Evolutionary conservation across 106 monocot genomes (phyloP), one percentile per base, ranked within the genome.

Genomic region (Acorus calamus): DNA sequence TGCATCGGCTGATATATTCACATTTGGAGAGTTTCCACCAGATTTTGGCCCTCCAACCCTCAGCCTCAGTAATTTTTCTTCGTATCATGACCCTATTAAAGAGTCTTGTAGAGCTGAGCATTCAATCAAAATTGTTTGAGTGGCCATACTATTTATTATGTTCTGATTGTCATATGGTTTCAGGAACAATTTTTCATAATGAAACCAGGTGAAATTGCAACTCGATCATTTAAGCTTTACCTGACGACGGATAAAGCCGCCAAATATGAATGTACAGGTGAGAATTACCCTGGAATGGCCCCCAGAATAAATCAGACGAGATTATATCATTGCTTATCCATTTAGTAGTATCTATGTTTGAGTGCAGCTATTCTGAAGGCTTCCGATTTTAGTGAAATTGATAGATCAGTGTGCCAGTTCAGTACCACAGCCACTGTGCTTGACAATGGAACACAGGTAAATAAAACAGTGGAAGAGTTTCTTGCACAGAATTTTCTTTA

Each of bases 401-500:
- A 96, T 76, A 76, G 85, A 50, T 84, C 87, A 28, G 90, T 82
- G 56, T 96, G 90, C 68, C 87, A 85, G 52, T 96, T 96, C 57
- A 80, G 78, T 47, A 96, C 90, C 63, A 87, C 82, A 10, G 71
- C 89, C 65, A 96, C 94, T 63, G 51, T 91, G 66, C 76, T 96
- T 69, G 86, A 91, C 62, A 96, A 96, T 82, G 94, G 94, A 76
- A 69, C 94, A 50, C 94, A 96, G 94, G 90, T 90, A 63, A 14
- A 46, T 47, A 6, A 62, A 14, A 28, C 28, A 28, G 28, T 28
- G 28, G 28, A 0, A 47, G n/a, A 51, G 11, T 53, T 41, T 3
- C 8, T 28, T 42, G 4, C 11, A 14, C 10, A 7, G 6, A 44
- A 2, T 63, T 65, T 12, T 74, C n/a, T 55, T 67, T 42, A 3